phyloP scores from a whole-genome alignment of 2,329 filamentous ascomycete species.

The Aspergillus sp. region DNA sequence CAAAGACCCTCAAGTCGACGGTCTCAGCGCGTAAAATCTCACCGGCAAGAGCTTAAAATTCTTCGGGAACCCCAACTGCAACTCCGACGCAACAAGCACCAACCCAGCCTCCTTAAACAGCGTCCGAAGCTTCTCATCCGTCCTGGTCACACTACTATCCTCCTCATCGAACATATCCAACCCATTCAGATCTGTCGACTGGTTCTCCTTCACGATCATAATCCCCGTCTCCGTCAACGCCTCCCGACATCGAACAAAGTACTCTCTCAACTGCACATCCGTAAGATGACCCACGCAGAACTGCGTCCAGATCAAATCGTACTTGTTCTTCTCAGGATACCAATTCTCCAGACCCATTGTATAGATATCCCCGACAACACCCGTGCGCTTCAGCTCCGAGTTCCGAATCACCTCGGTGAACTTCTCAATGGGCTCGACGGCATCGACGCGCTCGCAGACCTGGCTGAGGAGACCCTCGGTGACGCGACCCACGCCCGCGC shows the following conservation, averaged over 20 bases:
- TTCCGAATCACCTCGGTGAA: conserved; percentile 67
- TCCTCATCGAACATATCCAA: conserved; percentile 72
- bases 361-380: conserved; percentile 64
- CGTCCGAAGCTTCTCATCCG: conserved; percentile 68
- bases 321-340: conserved; percentile 55
- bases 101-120: conserved; percentile 72
- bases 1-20: conserved; percentile 31
- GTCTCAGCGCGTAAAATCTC: conserved; percentile 73
- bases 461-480: conserved; percentile 74
- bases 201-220: conserved; percentile 81
- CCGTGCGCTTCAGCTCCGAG: conserved; percentile 39
- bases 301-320: conserved; percentile 86
- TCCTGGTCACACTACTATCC: conserved; percentile 78
- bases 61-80: conserved; percentile 72
- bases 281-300: conserved; percentile 87
- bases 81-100: conserved; percentile 67
- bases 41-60: conserved; percentile 68
- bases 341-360: conserved; percentile 76
- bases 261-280: conserved; percentile 70
- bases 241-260: conserved; percentile 62
- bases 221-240: conserved; percentile 49
- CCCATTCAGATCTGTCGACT: conserved; percentile 55
- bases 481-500: conserved; percentile 77
- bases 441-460: conserved; percentile 71
- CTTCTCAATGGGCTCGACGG: conserved; percentile 81